phyloP scores from a whole-genome alignment of 345 rosid species.

The Cardamine occulta region DNA sequence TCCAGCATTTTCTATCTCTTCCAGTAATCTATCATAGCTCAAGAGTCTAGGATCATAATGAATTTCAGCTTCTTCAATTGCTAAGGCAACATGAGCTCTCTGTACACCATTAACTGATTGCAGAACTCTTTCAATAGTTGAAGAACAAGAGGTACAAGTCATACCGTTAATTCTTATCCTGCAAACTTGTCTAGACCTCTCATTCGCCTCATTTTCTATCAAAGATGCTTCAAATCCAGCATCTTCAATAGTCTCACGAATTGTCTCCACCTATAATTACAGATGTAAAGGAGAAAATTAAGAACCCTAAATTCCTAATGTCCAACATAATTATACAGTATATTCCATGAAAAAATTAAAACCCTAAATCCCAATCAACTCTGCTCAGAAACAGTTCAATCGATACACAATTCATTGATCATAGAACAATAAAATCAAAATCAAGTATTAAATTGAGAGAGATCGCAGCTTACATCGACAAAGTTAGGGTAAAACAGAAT shows the following conservation, averaged over 20 bases:
- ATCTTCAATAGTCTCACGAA: conserved; percentile 86
- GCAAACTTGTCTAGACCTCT: conserved; percentile 65
- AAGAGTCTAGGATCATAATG: conserved; percentile 62
- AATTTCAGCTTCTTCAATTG: conserved; percentile 87
- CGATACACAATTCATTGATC: background rate
- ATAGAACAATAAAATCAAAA: background rate
- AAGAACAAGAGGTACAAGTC: conserved; percentile 89
- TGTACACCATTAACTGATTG: conserved; percentile 66
- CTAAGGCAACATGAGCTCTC: conserved; percentile 80
- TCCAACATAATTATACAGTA: background rate
- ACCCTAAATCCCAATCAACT: conserved; percentile 22
- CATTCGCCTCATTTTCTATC: conserved; percentile 57
- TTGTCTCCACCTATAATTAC: conserved; percentile 65
- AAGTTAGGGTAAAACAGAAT: conserved; percentile 65
- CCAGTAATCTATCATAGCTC: conserved; percentile 48
- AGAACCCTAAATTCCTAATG: conserved; percentile 3
- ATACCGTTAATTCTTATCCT: conserved; percentile 77
- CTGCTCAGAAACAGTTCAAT: background rate
- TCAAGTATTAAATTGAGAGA: background rate
- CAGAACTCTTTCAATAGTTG: conserved; percentile 70
- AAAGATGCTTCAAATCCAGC: conserved; percentile 76
- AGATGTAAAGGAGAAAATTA: background rate
- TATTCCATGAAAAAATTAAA: background rate
- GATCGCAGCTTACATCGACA: conserved; percentile 57
- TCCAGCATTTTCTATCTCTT: conserved; percentile 65